These are phyloP conservation scores for Gossypium gossypioides DNA, from an alignment of 441 rosid genomes.

Conservation along the genomic window DNA sequence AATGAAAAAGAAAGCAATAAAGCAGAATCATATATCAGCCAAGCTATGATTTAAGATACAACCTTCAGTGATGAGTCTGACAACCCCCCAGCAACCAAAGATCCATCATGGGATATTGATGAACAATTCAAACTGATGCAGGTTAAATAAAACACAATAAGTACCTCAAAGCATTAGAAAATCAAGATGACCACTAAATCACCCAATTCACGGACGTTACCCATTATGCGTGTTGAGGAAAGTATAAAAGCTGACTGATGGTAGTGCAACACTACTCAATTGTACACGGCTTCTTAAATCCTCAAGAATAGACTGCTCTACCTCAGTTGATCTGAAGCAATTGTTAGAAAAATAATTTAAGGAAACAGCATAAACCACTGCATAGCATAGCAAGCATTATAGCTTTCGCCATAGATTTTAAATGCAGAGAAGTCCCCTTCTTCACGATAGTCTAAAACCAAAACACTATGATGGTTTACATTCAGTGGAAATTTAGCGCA, in stretches of 20 bases:
- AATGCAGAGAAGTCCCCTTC: background rate
- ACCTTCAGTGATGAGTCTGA: conserved; percentile 96
- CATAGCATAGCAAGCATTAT: background rate
- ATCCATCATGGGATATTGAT: conserved; percentile 92
- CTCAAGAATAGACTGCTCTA: conserved; percentile 84
- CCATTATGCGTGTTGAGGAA: conserved; percentile 83
- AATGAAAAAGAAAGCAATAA: conserved; percentile 12
- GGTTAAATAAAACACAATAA: background rate
- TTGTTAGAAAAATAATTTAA: conserved; percentile 3
- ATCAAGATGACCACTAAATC: conserved; percentile 7
- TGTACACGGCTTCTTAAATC: conserved; percentile 92
- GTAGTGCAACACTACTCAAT: conserved; percentile 66
- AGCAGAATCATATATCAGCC: conserved; percentile 8
- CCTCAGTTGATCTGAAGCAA: conserved; percentile 63
- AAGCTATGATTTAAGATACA: conserved; percentile 7
- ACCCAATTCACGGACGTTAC: conserved; percentile 29
- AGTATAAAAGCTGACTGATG: conserved; percentile 91
- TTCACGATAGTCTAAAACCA: no score
- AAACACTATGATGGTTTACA: background rate
- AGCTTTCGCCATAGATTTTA: background rate
- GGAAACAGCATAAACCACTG: background rate
- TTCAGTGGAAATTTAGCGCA: background rate
- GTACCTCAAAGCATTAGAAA: conserved; percentile 7
- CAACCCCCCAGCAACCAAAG: conserved; percentile 92
- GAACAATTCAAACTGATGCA: conserved; percentile 63